phyloP scores from a whole-genome alignment of 2,329 filamentous ascomycete species.

The Colletotrichum incanum region DNA sequence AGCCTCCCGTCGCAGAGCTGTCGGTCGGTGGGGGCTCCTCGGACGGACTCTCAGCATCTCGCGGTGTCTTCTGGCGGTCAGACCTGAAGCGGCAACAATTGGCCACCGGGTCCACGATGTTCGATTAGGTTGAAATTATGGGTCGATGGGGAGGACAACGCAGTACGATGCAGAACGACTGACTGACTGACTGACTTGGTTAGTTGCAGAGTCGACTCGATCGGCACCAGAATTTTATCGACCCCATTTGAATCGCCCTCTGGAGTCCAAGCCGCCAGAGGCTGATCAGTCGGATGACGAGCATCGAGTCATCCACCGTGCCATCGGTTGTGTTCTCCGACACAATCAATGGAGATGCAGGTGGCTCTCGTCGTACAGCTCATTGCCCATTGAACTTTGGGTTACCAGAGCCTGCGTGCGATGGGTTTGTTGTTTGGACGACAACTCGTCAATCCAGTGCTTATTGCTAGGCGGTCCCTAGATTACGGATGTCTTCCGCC shows the following conservation, averaged over 20 bases:
- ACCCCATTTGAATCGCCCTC: conserved; percentile 11
- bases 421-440: background rate
- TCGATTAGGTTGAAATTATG: conserved; percentile 38
- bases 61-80: conserved; percentile 38
- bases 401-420: background rate
- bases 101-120: conserved; percentile 12
- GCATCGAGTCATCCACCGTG: conserved; percentile 25
- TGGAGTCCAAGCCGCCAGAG: background rate
- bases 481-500: background rate
- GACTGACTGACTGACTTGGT: background rate
- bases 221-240: conserved; percentile 20
- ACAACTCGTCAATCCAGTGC: background rate
- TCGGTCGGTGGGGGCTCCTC: conserved; percentile 4
- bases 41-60: conserved; percentile 3
- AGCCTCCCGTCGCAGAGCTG: background rate
- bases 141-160: conserved; percentile 33
- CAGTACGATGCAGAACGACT: conserved; percentile 25
- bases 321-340: background rate
- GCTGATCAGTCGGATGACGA: conserved; percentile 13
- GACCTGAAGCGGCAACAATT: conserved; percentile 28
- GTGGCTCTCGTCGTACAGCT: background rate
- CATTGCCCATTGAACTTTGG: background rate
- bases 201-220: conserved; percentile 11
- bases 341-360: background rate
- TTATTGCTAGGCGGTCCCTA: background rate